Base-by-base conservation (phyloP, 2,329 filamentous ascomycete species). In the Fusarium nodosum region DNA sequence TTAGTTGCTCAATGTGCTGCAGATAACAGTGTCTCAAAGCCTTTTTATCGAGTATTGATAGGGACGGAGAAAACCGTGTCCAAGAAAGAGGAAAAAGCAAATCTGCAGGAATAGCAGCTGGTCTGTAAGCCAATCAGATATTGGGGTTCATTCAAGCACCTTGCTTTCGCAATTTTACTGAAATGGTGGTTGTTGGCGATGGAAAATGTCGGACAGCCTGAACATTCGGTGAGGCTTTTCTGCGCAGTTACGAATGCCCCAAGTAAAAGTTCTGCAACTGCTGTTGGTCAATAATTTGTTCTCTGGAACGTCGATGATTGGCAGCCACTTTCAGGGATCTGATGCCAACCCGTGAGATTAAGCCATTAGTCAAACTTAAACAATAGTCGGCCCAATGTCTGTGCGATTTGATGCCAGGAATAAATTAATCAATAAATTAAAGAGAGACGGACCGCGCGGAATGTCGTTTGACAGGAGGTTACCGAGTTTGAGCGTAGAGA, bases 161-260 rank as follows among this genome's bases (percentile, higher is more conserved):
- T 4, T 30, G n/a, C 5, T 6, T 8, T 38, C 15, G 11, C 10
- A 52, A 41, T 30, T n/a, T 52, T 9, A 51, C 18, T 22, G 48
- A 52, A 8, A 30, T 20, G 15, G 22, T 8, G 24, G 48, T 22
- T 28, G 24, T 28, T 36, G 46, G 48, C 36, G n/a, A n/a, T 28
- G 33, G 44, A 26, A 20, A 4, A 39, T 15, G 45, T 42, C 18
- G 13, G 47, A 20, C 24, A 30, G 18, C 28, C 33, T n/a, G 18
- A 46, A 30, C 31, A 33, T 33, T 47, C 34, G 20, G 36, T 46
- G 52, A 46, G 60, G 61, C 39, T 44, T 64, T 64, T 31, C 48
- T 45, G 38, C 36, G 61, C 61, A 59, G 44, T 51, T 64, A 58
- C 60, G 60, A 51, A 42, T 63, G 15, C 24, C 57, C 47, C 18